Evolutionary conservation across 805 yeast genomes (phyloP).

Genomic region (Candida dajiaensis): DNA sequence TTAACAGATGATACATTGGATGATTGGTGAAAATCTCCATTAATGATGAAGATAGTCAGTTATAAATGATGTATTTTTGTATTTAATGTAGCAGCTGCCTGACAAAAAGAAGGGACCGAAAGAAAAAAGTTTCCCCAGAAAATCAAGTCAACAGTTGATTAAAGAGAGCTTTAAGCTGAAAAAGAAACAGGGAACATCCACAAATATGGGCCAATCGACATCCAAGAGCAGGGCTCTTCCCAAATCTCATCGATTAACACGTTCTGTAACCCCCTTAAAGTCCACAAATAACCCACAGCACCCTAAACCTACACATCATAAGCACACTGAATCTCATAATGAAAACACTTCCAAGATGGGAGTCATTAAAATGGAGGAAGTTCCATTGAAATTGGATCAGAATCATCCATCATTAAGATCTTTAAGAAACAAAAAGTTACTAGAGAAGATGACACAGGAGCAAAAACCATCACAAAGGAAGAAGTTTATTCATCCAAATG

Average conservation of each 20-base stretch:
- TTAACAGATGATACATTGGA: no score
- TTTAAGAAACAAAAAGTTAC: conserved; percentile 10
- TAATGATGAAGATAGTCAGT: no score
- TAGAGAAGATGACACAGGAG: conserved; percentile 12
- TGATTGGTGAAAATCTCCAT: no score
- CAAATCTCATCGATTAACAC: not conserved
- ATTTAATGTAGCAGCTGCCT: no score
- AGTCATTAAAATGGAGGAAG: conserved; percentile 10
- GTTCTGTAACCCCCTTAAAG: not conserved
- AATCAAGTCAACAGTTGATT: no score
- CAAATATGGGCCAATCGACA: not conserved
- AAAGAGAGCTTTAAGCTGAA: no score
- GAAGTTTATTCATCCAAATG: conserved; percentile 11
- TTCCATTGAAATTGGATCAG: conserved; percentile 15
- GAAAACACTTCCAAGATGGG: conserved; percentile 14
- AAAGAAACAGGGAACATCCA: not conserved
- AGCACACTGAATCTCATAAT: not conserved
- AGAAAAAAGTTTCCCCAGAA: no score
- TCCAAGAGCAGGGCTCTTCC: not conserved
- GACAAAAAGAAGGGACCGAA: no score
- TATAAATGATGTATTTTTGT: no score
- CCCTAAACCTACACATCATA: conserved; percentile 10
- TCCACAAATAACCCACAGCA: conserved; percentile 7
- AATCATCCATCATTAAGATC: conserved; percentile 16
- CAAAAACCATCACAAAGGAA: not conserved